Percentiles rank a stretch among this genome's conserved stretches.
Conservation (phyloP, 78 protist species). For the Trichosphaerium sp. region DNA sequence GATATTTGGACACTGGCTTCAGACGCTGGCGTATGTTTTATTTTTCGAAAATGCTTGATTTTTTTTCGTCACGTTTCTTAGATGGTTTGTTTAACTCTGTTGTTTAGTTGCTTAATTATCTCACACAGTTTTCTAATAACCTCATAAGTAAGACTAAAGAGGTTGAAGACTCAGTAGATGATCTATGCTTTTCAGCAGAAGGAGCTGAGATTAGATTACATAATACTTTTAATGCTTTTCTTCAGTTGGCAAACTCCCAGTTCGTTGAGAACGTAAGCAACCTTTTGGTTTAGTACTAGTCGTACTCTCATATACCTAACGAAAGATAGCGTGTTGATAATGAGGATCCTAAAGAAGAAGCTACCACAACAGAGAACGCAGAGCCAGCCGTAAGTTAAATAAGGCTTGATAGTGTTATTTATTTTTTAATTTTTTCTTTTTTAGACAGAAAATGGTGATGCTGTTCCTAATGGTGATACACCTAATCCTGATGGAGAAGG, state of each 20-base stretch:
- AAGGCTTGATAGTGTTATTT: no score
- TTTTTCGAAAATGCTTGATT: not conserved
- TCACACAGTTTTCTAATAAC: conserved; percentile 39
- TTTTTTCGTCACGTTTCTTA: not conserved
- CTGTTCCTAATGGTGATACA: no score
- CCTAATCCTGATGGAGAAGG: no score
- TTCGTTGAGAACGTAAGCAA: conserved; percentile 63
- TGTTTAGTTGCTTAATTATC: conserved; percentile 19
- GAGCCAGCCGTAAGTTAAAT: no score
- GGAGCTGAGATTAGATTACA: conserved; percentile 30
- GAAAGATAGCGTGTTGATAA: no score
- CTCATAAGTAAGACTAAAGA: conserved; percentile 39
- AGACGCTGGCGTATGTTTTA: conserved; percentile 46
- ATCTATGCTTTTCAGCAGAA: conserved; percentile 24
- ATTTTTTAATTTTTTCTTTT: no score
- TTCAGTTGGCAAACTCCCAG: conserved; percentile 63
- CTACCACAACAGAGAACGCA: no score
- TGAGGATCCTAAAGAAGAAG: no score
- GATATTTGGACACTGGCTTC: conserved; percentile 41
- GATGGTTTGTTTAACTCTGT: not conserved
- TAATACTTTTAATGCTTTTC: conserved; percentile 60
- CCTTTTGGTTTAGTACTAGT: no score
- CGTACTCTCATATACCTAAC: no score
- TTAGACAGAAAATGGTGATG: no score
- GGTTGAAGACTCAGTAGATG: conserved; percentile 39